Evolutionary conservation across 2,329 filamentous ascomycete genomes (phyloP), one percentile per base, ranked within the genome.

Genomic region (Exophiala oligosperma): DNA sequence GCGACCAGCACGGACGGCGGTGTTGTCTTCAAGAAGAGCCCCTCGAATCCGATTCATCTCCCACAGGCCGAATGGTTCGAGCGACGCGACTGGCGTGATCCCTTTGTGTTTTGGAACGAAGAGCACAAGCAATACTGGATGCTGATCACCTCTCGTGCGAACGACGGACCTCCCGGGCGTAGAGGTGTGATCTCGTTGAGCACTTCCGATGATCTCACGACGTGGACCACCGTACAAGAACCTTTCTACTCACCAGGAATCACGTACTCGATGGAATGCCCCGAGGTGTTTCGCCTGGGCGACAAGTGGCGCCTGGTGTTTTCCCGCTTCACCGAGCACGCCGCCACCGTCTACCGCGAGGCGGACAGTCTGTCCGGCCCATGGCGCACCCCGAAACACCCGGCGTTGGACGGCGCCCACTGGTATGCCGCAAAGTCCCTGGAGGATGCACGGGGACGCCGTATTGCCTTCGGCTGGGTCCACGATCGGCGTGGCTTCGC

Each of bases 401-500:
- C 47, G n/a, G 47, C 47, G 28, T 49, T 49, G 6, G 47, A 49
- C n/a, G 47, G 47, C 47, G 21, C 47, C 26, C 12, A 49, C 47
- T 49, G 47, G 47, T 49, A 49, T 49, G 47, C 47, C 21, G 47
- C 47, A 17, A 49, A 49, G 47, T 49, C 47, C 3, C 21, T 49
- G 26, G 47, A 49, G n/a, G 47, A 49, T n/a, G 21, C 12, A 7
- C 47, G 28, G 17, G 47, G 47, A 49, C 47, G 47, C 47, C 47
- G 47, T 4, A 49, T 49, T 14, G 47, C 47, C 4, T 49, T 49
- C 14, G 47, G 47, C 47, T 49, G 47, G 47, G 47, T 49, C 47
- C 47, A 49, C 47, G 47, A 49, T 49, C 47, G 47, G 47, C 47
- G 47, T 29, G 47, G 47, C 47, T 49, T 49, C 47, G 14, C 47